Evolutionary conservation across 352 stramenopile species (phyloP), one percentile per base, ranked within the genome.

Genomic region (Phytopythium delawarense): DNA sequence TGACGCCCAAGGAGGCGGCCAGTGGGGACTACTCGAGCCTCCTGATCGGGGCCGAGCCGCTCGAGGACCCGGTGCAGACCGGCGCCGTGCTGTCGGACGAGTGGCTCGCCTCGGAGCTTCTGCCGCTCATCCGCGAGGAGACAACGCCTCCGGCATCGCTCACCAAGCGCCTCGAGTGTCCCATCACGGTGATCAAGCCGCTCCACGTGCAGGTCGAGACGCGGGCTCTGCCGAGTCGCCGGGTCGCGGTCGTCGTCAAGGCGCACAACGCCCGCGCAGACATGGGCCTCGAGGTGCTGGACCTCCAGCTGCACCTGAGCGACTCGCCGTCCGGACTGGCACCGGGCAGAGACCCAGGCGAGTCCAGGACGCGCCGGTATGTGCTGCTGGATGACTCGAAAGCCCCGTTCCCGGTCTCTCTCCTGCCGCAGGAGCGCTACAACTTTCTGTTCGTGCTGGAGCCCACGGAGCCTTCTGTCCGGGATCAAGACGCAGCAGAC

Each of bases 251-350:
- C 39, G 34, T 88, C 11, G 77, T 79, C 51, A 70, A 70, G 44
- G 79, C 66, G 2, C 74, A 48, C 15, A 92, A 92, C 61, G 64
- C 65, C 13, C 75, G 88, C 62, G 54, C 62, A 45, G 64, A 62
- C 15, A 48, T 89, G 34, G 63, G 57, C 25, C 62, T 90, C 40
- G 61, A 70, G 3, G 70, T 90, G 58, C 70, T 81, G 42, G 80
- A 92, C 59, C 61, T 90, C 53, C 77, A 88, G 59, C 63, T 92
- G 39, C 80, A 92, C 62, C 62, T 89, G 59, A 79, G 79, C 44
- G 75, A 88, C 60, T 72, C 72, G 57, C 65, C 50, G n/a, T 39
- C 59, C 7, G 46, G 54, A 45, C 62, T 64, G 9, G 50, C 51
- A 28, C n/a, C n/a, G 4, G 32, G 25, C 18, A 49, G 35, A 13